Evolutionary conservation across 202 grass and related monocot species (phyloP).

Genomic region (Brachypodium distachyon): DNA sequence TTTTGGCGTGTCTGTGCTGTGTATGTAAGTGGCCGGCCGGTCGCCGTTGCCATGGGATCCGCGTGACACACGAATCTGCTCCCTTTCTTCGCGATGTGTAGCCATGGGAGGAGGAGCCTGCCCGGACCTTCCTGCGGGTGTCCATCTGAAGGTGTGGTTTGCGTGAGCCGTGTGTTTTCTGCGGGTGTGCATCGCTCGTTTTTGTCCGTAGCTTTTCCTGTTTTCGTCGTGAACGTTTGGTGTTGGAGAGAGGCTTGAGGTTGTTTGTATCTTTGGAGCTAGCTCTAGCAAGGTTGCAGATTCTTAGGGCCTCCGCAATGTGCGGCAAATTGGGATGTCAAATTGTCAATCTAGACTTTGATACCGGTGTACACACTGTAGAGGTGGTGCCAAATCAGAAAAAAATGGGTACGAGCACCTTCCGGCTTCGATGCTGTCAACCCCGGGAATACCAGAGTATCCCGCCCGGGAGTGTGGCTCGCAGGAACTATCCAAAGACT

Average conservation of each 20-base stretch:
- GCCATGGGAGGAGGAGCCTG: neutral
- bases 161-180: constrained; percentile 4
- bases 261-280: neutral
- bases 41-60: constrained; percentile 12
- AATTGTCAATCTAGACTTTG: too few species aligned
- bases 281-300: neutral
- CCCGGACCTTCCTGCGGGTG: neutral
- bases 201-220: neutral
- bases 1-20: neutral
- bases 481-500: too few species aligned
- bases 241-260: neutral
- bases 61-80: constrained; percentile 16
- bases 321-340: too few species aligned
- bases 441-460: too few species aligned
- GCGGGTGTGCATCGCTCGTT: neutral
- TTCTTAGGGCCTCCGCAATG: too few species aligned
- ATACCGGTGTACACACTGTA: too few species aligned
- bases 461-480: too few species aligned
- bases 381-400: too few species aligned
- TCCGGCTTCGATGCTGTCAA: too few species aligned
- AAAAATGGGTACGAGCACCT: too few species aligned
- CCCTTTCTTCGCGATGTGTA: neutral
- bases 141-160: constrained; percentile 20
- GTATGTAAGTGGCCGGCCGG: neutral
- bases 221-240: neutral